phyloP scores from a whole-genome alignment of 1,139 yeast genomes.

The Diutina neorugosa region DNA sequence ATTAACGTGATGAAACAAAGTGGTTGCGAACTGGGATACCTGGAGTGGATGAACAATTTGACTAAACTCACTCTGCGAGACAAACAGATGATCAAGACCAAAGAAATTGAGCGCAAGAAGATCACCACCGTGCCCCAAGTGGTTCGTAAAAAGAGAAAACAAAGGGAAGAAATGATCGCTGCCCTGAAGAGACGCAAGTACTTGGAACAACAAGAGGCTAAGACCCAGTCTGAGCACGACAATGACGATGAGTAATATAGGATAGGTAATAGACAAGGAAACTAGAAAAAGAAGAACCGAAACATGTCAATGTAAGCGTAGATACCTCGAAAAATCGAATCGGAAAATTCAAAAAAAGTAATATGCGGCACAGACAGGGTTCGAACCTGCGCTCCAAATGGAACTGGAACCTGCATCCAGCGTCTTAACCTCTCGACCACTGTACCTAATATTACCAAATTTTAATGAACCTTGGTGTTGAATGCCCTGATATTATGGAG shows the following conservation, averaged over 20 bases:
- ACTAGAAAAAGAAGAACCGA: neutral
- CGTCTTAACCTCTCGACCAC: slow-evolving; percentile 4
- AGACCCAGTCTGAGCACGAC: neutral
- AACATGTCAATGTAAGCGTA: neutral
- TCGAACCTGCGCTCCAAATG: slow-evolving; percentile 4
- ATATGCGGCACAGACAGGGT: slow-evolving; percentile 3
- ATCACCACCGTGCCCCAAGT: slow-evolving; percentile 82
- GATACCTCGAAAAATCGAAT: neutral
- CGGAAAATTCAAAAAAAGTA: neutral
- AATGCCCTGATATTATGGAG: too few species aligned
- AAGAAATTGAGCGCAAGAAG: slow-evolving; percentile 52
- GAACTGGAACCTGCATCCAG: slow-evolving; percentile 3
- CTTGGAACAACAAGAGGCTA: neutral
- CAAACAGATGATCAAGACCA: slow-evolving; percentile 49
- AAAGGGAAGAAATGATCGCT: slow-evolving; percentile 60
- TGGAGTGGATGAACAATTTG: slow-evolving; percentile 74
- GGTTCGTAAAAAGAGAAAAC: slow-evolving; percentile 51
- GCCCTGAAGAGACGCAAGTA: slow-evolving; percentile 59
- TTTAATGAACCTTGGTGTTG: too few species aligned
- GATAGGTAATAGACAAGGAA: neutral
- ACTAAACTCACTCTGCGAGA: slow-evolving; percentile 59
- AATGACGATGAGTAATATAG: slow-evolving; percentile 5
- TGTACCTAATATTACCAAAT: neutral
- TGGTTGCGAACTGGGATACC: slow-evolving; percentile 54
- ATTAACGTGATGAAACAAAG: slow-evolving; percentile 92